Percentiles rank a stretch among this genome's conserved stretches.
phyloP scores from a whole-genome alignment of 768 basidiomycete species.

The Amanita exitialis region DNA sequence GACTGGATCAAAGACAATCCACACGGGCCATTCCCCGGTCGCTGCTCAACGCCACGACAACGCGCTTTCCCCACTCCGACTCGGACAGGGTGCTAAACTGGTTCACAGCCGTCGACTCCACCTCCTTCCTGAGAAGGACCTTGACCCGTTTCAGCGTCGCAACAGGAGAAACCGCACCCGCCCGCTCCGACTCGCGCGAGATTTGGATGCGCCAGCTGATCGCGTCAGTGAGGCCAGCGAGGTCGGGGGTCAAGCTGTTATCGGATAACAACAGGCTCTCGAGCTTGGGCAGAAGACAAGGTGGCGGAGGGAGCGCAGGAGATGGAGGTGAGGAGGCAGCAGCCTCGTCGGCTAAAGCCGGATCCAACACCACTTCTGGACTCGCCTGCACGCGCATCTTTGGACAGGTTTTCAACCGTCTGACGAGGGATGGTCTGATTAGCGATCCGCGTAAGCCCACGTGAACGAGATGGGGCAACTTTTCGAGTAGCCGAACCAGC shows the following conservation, averaged over 20 bases:
- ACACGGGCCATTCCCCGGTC: background rate
- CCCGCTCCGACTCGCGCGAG: background rate
- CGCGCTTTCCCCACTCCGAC: background rate
- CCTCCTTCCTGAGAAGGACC: background rate
- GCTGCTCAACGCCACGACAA: background rate
- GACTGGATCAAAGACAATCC: background rate
- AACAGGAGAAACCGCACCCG: background rate
- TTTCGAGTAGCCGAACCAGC: background rate
- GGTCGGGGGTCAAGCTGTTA: background rate
- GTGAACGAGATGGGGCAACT: slow-evolving; percentile 1
- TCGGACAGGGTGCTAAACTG: background rate
- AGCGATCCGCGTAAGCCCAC: background rate
- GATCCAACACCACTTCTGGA: background rate
- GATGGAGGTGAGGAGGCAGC: background rate
- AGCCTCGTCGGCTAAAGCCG: background rate
- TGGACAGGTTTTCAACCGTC: background rate
- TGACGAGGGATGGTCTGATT: background rate
- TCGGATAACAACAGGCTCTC: background rate
- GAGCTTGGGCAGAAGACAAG: slow-evolving; percentile 2
- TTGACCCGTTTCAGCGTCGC: background rate
- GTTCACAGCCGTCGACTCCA: background rate
- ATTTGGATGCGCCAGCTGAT: background rate
- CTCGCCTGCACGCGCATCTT: background rate
- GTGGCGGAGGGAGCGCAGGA: background rate
- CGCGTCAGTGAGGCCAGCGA: background rate